Base-by-base conservation (phyloP, 495 filamentous ascomycete species). In the Aspergillus coremiiformis region DNA sequence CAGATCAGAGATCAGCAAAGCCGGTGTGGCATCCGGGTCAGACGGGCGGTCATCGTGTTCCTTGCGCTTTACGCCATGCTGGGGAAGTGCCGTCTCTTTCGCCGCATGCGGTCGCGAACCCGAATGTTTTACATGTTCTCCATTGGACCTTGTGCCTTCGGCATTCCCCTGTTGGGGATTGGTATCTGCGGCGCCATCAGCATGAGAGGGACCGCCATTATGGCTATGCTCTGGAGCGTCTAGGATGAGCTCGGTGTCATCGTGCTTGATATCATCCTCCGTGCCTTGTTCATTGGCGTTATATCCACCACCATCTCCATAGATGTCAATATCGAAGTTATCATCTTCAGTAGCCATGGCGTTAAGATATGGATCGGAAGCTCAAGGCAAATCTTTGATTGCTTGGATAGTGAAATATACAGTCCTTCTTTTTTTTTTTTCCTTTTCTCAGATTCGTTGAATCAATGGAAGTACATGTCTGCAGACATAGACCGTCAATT, bases 301-400 rank as follows among this genome's bases (percentile, higher is more conserved):
- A 52, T 69, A 71, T 15, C 75, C 68, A 51, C 78, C 77, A 49
- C 84, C 83, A 65, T 96, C 87, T 55, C 89, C 92, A 67, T 96
- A 96, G 70, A 96, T 90, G 68, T 97, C 94, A 78, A 96, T 95
- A 66, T 97, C 93, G 78, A 96, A 97, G 63, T 95, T 90, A 70
- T 93, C 87, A 70, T 95, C 87, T 61, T 84, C 82, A 53, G 71
- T 68, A 58, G 86, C 87, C 87, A 92, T 92, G 53, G 60, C 79
- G 72, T 58, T 61, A 66, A 68, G 42, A 48, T 63, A 58, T 39
- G 55, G 46, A 49, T 56, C 58, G 59, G 44, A 39, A 53, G 56
- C 35, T 62, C 60, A 67, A 58, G 52, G 51, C 56, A 57, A 49
- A 45, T 63, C 59, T 69, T 56, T 41, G 33, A 58, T 57, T 59